Base-by-base conservation (phyloP, 495 filamentous ascomycete genomes). In the Neurospora hispaniola region DNA sequence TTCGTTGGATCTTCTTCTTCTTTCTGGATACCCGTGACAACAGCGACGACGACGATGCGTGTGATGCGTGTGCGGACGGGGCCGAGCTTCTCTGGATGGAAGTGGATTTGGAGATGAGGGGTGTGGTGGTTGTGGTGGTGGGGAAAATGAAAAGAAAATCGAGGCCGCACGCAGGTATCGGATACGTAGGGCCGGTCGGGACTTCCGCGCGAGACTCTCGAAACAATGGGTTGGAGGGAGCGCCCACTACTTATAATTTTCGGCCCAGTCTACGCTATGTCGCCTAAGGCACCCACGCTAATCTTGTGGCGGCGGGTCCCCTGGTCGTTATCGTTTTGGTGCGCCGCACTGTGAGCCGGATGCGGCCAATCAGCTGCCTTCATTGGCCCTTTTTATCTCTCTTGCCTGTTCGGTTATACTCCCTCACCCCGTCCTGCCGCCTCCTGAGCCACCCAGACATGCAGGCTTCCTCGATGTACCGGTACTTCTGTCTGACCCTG, bases 161-260 rank as follows among this genome's bases (percentile, higher is more conserved):
- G 76, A 79, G 78, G 80, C 80, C 80, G 74, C 77, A 82, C 76
- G 79, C 77, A 78, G 77, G 79, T 77, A 76, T 75, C 75, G 79
- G 75, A 74, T 80, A 81, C 79, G 80, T 79, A 82, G 78, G 80
- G 81, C 81, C 83, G 83, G 83, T 85, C 83, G 81, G 82, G 80
- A 80, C 80, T 82, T 85, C 83, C 83, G 78, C 81, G 80, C 81
- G 78, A 80, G 79, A 81, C 74, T 77, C 80, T 80, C 78, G 78
- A 81, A 84, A 82, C 79, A 79, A 78, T 68, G 77, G 76, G 78
- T 76, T 79, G 82, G 83, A 80, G 84, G 84, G 82, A 80, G 80
- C 79, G 77, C 73, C 73, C 54, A 69, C 79, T 82, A 79, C 79
- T 86, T 86, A 86, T 86, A 86, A 81, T 85, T 83, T 82, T 84